Conservation (phyloP, 2,329 filamentous ascomycete species). For the Aureobasidium sp. region DNA sequence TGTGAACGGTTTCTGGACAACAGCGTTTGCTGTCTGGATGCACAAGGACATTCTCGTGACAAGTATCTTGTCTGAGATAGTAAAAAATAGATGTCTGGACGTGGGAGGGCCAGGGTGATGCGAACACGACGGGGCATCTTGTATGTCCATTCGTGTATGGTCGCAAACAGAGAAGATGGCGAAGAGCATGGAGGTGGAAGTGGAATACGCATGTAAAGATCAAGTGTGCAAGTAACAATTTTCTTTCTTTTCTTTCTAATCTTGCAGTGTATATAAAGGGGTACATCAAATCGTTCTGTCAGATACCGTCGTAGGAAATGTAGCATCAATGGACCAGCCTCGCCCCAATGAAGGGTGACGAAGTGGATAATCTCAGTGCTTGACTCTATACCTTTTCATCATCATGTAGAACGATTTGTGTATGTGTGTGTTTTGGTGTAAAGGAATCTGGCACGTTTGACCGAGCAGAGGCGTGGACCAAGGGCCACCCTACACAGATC, state of each 20-base stretch:
- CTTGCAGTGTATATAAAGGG: not conserved
- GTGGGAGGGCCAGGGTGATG: too few species aligned
- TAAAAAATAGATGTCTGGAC: too few species aligned
- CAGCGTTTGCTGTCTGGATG: too few species aligned
- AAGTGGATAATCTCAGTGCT: conserved; percentile 63
- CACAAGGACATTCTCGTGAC: too few species aligned
- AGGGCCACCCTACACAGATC: conserved; percentile 31
- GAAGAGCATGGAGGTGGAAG: too few species aligned
- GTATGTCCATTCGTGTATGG: too few species aligned
- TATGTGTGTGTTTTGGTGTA: conserved; percentile 16
- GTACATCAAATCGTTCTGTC: conserved; percentile 17
- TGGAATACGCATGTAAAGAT: too few species aligned
- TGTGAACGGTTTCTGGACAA: too few species aligned
- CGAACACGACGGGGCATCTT: too few species aligned
- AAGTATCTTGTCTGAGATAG: too few species aligned
- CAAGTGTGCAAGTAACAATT: not conserved
- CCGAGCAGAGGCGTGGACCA: conserved; percentile 43
- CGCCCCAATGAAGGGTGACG: conserved; percentile 39
- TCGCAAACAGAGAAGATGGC: too few species aligned
- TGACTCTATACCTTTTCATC: conserved; percentile 95
- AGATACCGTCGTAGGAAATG: conserved; percentile 28
- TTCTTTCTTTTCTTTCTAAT: not conserved
- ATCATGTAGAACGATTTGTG: conserved; percentile 61
- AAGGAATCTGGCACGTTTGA: conserved; percentile 58
- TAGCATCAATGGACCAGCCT: conserved; percentile 25